Evolutionary conservation across 2,329 filamentous ascomycete genomes (phyloP).

Genomic region (Colletotrichum cuscutae): DNA sequence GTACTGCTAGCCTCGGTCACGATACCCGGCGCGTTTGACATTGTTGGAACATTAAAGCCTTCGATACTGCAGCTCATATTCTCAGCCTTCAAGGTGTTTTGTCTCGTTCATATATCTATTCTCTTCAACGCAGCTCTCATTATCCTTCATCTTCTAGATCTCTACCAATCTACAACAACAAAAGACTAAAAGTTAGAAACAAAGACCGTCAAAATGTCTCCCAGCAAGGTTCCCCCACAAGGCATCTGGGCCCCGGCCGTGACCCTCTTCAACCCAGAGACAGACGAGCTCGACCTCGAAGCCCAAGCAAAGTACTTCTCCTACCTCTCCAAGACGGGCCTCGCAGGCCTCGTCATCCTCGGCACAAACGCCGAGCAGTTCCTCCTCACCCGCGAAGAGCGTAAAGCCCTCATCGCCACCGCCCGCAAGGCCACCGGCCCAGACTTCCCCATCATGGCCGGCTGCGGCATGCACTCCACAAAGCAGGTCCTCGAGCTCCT

Average conservation of each 20-base stretch:
- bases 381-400: constrained; percentile 68
- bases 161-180: not conserved
- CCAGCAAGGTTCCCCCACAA: constrained; percentile 38
- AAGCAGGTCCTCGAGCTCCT: constrained; percentile 71
- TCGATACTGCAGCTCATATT: not conserved
- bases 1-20: constrained; percentile 17
- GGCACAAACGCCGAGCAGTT: constrained; percentile 68
- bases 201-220: constrained; percentile 8
- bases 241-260: constrained; percentile 63
- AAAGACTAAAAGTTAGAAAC: not conserved
- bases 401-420: constrained; percentile 63
- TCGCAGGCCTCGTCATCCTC: constrained; percentile 63
- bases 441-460: constrained; percentile 69
- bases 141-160: not conserved
- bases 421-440: constrained; percentile 65
- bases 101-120: not conserved
- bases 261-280: constrained; percentile 62
- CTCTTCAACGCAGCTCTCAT: not conserved
- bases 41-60: constrained; percentile 11
- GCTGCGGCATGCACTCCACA: constrained; percentile 72
- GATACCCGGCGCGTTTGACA: not conserved
- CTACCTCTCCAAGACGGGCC: constrained; percentile 60
- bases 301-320: constrained; percentile 61
- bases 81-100: not conserved
- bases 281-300: constrained; percentile 58